These are phyloP conservation scores for Mallotus nudiflorus DNA, from an alignment of 345 rosid genomes.

Conservation along the genomic window DNA sequence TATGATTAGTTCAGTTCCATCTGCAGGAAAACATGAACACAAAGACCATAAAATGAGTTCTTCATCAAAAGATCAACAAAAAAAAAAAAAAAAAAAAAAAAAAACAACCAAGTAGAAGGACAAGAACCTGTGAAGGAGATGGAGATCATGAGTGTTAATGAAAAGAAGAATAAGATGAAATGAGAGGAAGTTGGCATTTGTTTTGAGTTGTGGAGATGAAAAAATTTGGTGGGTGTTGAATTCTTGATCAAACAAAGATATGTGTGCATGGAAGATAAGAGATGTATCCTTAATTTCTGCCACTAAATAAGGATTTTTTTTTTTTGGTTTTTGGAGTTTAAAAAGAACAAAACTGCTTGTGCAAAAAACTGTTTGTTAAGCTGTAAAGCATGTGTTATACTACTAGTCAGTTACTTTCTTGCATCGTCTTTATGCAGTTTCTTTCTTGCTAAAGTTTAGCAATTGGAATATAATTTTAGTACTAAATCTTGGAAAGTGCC, in stretches of 20 bases:
- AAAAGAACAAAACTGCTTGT: constrained; percentile 6
- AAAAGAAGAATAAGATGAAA: constrained; percentile 1
- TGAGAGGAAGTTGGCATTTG: constrained; percentile 16
- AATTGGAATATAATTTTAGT: too few relatives aligned
- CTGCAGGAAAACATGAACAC: constrained; percentile 12
- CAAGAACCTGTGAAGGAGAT: constrained; percentile 17
- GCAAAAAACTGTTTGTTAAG: constrained; percentile 7
- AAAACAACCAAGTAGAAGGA: too few relatives aligned
- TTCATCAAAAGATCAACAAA: not conserved
- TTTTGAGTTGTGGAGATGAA: not conserved
- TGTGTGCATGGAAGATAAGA: not conserved
- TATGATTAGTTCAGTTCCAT: constrained; percentile 29
- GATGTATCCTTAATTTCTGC: constrained; percentile 5
- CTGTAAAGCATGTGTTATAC: constrained; percentile 1
- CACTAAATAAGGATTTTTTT: constrained; percentile 2
- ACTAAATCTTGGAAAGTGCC: too few relatives aligned
- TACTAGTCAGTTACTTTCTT: not conserved
- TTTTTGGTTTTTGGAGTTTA: not conserved
- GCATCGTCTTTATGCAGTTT: too few relatives aligned
- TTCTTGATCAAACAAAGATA: not conserved
- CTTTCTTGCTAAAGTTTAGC: too few relatives aligned
- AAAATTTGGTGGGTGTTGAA: not conserved
- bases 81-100: too few relatives aligned
- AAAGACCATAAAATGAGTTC: not conserved
- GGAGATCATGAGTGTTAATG: not conserved